These are phyloP conservation scores for Sungouiozyma intestinalis DNA, from an alignment of 805 yeast genomes.

Conservation along the genomic window DNA sequence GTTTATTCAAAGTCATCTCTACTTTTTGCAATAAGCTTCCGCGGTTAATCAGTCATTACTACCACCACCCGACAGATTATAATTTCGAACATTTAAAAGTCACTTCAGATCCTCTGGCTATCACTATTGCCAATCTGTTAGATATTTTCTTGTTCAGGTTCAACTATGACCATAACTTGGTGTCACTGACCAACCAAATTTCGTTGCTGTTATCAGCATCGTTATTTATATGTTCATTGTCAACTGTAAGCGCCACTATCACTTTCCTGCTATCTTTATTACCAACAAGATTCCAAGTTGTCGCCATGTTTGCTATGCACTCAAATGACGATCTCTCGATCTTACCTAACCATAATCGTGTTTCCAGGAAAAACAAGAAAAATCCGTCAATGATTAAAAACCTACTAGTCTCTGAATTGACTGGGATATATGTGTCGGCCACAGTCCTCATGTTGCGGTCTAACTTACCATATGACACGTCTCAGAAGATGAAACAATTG, in stretches of 20 bases:
- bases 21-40: conserved; percentile 25
- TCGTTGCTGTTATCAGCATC: conserved; percentile 46
- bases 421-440: conserved; percentile 33
- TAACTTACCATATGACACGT: conserved; percentile 28
- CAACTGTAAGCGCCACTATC: conserved; percentile 53
- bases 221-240: conserved; percentile 51
- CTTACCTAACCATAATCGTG: conserved; percentile 1
- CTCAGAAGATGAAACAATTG: conserved; percentile 25
- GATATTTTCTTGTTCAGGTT: conserved; percentile 26
- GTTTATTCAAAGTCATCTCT: conserved; percentile 28
- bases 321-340: conserved; percentile 15
- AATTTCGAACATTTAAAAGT: conserved; percentile 11
- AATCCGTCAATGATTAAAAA: conserved; percentile 33
- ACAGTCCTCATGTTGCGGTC: conserved; percentile 33
- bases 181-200: conserved; percentile 29
- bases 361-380: conserved; percentile 4
- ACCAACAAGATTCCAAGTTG: conserved; percentile 28
- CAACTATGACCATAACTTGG: conserved; percentile 28
- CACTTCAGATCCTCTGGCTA: conserved; percentile 30
- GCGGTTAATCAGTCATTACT: conserved; percentile 11
- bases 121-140: conserved; percentile 28
- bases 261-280: conserved; percentile 37
- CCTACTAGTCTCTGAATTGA: conserved; percentile 29
- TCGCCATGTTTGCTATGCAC: conserved; percentile 22
- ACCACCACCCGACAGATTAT: conserved; percentile 13